These are phyloP conservation scores for Fusarium succisae DNA, from an alignment of 2,329 filamentous ascomycete species.

Conservation along the genomic window DNA sequence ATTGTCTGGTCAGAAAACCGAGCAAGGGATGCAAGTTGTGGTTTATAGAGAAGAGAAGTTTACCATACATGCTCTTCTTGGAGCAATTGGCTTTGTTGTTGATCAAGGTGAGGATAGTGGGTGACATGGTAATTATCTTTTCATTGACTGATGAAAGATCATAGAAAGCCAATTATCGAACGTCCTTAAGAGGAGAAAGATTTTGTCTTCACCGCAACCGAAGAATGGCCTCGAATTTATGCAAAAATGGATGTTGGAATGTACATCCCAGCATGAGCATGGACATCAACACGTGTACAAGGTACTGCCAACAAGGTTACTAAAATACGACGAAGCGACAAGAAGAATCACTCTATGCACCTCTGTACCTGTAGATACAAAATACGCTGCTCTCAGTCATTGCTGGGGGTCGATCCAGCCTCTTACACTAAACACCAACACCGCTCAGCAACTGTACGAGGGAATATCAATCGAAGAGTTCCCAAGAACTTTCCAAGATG, in stretches of 20 bases:
- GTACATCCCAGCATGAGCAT: not conserved
- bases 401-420: not conserved
- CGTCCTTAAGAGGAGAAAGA: accelerated
- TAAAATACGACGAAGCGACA: not conserved
- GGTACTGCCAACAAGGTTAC: not conserved
- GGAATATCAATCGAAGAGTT: not conserved
- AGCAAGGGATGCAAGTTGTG: not conserved
- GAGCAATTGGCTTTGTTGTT: not conserved
- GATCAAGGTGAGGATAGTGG: not conserved
- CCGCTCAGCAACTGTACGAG: accelerated
- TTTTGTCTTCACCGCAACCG: accelerated
- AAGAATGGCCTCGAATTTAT: not conserved
- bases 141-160: not conserved
- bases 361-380: accelerated
- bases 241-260: not conserved
- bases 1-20: accelerated
- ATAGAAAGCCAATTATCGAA: not conserved
- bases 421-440: not conserved
- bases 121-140: accelerated
- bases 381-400: not conserved
- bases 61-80: not conserved
- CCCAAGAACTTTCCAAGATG: not conserved
- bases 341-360: accelerated
- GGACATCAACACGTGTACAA: not conserved
- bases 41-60: not conserved